Evolutionary conservation across 257 asterid species (phyloP).

Genomic region (Solanum virginianum): DNA sequence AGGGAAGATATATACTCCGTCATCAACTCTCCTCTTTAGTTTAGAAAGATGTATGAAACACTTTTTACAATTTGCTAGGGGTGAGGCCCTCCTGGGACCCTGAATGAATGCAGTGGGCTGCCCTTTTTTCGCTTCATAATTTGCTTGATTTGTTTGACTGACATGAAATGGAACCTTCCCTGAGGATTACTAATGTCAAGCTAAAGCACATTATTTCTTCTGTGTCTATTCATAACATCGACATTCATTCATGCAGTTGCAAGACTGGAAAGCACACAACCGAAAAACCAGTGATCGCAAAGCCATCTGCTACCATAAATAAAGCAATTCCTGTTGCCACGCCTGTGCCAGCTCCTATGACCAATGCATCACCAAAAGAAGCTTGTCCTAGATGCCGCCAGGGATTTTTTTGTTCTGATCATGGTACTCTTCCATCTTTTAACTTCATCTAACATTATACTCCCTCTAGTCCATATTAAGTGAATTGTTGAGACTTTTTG

Average conservation of each 20-base stretch:
- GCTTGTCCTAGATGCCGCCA: constrained; percentile 80
- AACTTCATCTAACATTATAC: neutral
- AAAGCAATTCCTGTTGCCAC: constrained; percentile 18
- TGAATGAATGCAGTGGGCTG: neutral
- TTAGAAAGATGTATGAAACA: neutral
- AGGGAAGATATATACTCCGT: neutral
- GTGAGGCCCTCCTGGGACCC: neutral
- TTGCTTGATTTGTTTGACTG: neutral
- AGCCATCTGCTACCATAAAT: constrained; percentile 31
- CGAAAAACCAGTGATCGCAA: constrained; percentile 26
- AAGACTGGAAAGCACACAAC: constrained; percentile 40
- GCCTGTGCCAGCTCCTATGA: constrained; percentile 9
- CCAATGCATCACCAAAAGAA: constrained; percentile 30
- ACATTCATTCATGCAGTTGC: constrained; percentile 16
- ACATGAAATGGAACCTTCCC: neutral
- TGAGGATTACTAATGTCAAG: neutral
- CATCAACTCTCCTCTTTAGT: neutral
- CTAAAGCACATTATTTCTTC: neutral
- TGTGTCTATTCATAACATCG: neutral
- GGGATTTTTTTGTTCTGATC: constrained; percentile 83
- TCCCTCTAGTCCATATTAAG: too few species aligned
- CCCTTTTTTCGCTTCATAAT: neutral
- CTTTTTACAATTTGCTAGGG: neutral
- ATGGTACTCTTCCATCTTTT: constrained; percentile 16
- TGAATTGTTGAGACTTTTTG: too few species aligned